These are phyloP conservation scores for Acanthamoeba triangularis DNA, from an alignment of 208 protist genomes.

Conservation along the genomic window DNA sequence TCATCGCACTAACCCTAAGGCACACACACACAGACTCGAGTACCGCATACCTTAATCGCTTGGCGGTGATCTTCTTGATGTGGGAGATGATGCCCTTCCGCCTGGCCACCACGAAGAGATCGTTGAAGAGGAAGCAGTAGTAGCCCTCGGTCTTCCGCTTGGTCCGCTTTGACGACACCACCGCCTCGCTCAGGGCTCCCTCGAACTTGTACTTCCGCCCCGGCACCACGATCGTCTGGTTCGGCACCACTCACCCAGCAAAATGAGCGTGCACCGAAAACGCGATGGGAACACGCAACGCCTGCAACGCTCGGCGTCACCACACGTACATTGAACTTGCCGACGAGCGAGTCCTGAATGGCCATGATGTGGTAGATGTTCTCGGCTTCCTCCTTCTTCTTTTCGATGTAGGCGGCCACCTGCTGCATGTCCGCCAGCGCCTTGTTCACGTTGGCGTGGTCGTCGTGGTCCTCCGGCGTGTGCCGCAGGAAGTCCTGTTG, in stretches of 20 bases:
- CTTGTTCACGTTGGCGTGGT: slow-evolving; percentile 33
- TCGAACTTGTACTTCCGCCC: slow-evolving; percentile 60
- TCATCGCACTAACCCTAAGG: not conserved
- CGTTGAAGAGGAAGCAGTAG: slow-evolving; percentile 70
- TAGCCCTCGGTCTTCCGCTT: slow-evolving; percentile 25
- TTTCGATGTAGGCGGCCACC: slow-evolving; percentile 47
- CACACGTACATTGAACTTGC: slow-evolving; percentile 38
- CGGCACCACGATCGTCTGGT: slow-evolving; percentile 36
- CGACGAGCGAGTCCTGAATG: slow-evolving; percentile 51
- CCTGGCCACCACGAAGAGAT: slow-evolving; percentile 48
- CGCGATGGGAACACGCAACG: not conserved
- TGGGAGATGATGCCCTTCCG: slow-evolving; percentile 64
- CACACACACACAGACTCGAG: not conserved
- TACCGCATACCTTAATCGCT: not conserved
- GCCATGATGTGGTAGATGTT: slow-evolving; percentile 69
- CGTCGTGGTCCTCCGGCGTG: slow-evolving; percentile 42
- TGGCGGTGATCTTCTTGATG: slow-evolving; percentile 71
- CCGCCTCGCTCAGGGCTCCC: slow-evolving; percentile 19
- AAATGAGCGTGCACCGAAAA: not conserved
- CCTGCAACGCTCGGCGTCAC: not conserved
- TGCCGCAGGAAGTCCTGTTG: slow-evolving; percentile 45
- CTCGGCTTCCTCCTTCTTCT: slow-evolving; percentile 66
- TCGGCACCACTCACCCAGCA: not conserved
- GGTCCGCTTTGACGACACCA: slow-evolving; percentile 12
- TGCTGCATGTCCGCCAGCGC: slow-evolving; percentile 46